phyloP scores from a whole-genome alignment of 2,329 filamentous ascomycete genomes.

The Aureobasidium melanogenum region DNA sequence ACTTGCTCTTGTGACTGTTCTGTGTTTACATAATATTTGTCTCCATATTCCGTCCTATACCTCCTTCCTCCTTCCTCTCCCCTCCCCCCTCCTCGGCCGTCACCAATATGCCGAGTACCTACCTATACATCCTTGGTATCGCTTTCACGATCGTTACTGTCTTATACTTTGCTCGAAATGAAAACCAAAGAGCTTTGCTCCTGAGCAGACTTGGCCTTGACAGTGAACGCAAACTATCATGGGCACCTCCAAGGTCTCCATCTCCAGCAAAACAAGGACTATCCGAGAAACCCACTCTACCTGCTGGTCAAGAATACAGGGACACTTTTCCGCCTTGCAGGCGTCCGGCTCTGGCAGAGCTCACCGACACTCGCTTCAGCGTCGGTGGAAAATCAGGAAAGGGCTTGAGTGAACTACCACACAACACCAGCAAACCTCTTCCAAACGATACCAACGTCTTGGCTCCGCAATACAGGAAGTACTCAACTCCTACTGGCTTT shows the following conservation, averaged over 20 bases:
- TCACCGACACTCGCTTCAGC: constrained; percentile 20
- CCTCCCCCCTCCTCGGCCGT: too few species aligned
- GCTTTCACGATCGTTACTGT: constrained; percentile 24
- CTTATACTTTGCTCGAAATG: constrained; percentile 23
- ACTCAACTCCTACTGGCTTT: constrained; percentile 55
- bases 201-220: constrained; percentile 30
- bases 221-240: constrained; percentile 37
- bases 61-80: neutral
- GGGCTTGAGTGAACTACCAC: constrained; percentile 18
- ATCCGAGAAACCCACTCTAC: constrained; percentile 14
- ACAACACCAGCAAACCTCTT: constrained; percentile 16
- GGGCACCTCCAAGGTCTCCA: constrained; percentile 46
- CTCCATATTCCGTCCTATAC: neutral
- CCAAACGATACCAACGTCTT: constrained; percentile 20
- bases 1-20: neutral
- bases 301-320: constrained; percentile 29
- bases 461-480: constrained; percentile 15
- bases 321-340: constrained; percentile 45
- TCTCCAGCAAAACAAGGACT: constrained; percentile 40
- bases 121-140: constrained; percentile 24
- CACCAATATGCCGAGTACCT: constrained; percentile 18
- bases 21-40: neutral
- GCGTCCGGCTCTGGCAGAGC: constrained; percentile 35
- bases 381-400: constrained; percentile 22
- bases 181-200: constrained; percentile 32